These are phyloP conservation scores for Pachyrhizus erosus DNA, from an alignment of 306 rosid genomes.

Conservation along the genomic window DNA sequence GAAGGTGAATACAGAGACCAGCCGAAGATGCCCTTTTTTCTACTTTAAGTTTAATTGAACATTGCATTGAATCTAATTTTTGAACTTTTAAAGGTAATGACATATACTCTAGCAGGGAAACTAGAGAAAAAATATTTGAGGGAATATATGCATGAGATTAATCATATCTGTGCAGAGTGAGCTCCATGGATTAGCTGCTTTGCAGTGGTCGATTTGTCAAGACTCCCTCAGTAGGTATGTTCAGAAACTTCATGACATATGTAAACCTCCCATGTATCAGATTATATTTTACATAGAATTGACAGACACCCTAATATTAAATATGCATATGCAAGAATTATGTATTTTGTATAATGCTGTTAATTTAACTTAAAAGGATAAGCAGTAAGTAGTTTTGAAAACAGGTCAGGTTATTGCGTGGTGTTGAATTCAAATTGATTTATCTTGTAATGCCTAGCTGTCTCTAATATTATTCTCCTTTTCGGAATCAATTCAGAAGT, in stretches of 20 bases:
- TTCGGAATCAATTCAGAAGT: not conserved
- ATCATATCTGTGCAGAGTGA: conserved; percentile 72
- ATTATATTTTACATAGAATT: conserved; percentile 5
- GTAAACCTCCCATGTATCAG: conserved; percentile 24
- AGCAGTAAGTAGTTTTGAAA: not conserved
- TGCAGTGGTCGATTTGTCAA: conserved; percentile 92
- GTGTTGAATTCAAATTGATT: not conserved
- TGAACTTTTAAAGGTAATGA: conserved; percentile 35
- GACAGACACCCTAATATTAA: not conserved
- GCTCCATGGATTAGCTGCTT: conserved; percentile 92
- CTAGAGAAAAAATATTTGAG: conserved; percentile 40
- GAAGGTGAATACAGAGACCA: conserved; percentile 14
- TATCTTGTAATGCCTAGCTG: not conserved
- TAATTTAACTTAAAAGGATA: not conserved
- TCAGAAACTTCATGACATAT: conserved; percentile 39
- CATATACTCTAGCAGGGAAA: conserved; percentile 39
- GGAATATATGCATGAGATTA: conserved; percentile 46
- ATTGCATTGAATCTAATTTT: conserved; percentile 23
- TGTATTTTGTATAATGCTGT: not conserved
- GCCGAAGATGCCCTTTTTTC: conserved; percentile 15
- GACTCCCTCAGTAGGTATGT: conserved; percentile 84
- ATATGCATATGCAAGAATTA: conserved; percentile 20
- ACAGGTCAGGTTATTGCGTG: not conserved
- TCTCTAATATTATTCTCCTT: not conserved
- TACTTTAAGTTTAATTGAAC: conserved; percentile 10